Evolutionary conservation across 768 basidiomycete genomes (phyloP).

Genomic region (Trametes maxima): DNA sequence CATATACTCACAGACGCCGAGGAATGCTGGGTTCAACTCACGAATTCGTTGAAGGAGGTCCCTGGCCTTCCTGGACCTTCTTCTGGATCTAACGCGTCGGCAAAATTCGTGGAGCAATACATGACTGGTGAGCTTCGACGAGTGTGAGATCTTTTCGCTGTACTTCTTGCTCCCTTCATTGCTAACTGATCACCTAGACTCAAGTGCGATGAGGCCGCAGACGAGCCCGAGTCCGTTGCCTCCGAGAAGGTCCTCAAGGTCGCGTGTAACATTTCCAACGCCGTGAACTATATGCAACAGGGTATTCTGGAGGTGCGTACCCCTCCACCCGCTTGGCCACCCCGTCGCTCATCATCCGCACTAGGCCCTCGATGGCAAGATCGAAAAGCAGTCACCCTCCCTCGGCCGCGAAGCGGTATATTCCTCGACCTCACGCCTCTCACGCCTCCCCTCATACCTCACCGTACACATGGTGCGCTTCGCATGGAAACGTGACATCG

Average conservation of each 20-base stretch:
- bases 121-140: conserved; percentile 78
- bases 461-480: conserved; percentile 96
- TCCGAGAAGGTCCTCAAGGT: conserved; percentile 83
- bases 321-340: neutral
- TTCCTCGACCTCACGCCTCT: conserved; percentile 76
- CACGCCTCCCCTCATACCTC: conserved; percentile 82
- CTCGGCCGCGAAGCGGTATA: conserved; percentile 84
- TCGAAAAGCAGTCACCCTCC: conserved; percentile 82
- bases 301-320: conserved; percentile 78
- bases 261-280: conserved; percentile 86
- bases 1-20: conserved; percentile 66
- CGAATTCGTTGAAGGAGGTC: conserved; percentile 72
- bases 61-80: conserved; percentile 43
- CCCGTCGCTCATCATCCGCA: conserved; percentile 7
- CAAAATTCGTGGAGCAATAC: conserved; percentile 78
- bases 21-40: conserved; percentile 82
- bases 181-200: conserved; percentile 47
- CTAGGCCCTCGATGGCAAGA: conserved; percentile 83
- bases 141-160: conserved; percentile 46
- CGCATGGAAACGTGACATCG: conserved; percentile 89
- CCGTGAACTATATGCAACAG: conserved; percentile 85
- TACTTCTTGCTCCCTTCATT: neutral
- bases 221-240: conserved; percentile 66
- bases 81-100: conserved; percentile 36
- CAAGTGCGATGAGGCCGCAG: conserved; percentile 78